Conservation (phyloP, 1,284 basidiomycete species). For the Melampsora americana region DNA sequence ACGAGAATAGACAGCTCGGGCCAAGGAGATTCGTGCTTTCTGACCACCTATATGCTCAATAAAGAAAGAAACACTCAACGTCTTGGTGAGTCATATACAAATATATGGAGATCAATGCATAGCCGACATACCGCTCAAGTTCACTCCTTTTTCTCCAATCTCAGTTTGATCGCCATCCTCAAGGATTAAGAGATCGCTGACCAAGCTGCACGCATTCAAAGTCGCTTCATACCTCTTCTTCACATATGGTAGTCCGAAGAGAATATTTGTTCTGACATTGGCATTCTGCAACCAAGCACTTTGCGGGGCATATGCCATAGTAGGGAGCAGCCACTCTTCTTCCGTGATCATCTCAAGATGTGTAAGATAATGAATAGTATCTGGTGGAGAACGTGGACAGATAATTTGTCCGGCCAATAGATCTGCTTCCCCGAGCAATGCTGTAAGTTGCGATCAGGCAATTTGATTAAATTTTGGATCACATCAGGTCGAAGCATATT, state of each 20-base stretch:
- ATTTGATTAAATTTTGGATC: slow-evolving; percentile 31
- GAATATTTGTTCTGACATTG: slow-evolving; percentile 87
- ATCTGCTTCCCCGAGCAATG: slow-evolving; percentile 3
- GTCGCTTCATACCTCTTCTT: slow-evolving; percentile 73
- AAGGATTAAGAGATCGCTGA: slow-evolving; percentile 78
- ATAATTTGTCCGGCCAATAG: slow-evolving; percentile 14
- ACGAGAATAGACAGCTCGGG: slow-evolving; percentile 83
- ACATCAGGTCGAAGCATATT: slow-evolving; percentile 43
- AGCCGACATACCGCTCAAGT: slow-evolving; percentile 45
- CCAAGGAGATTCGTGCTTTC: slow-evolving; percentile 68
- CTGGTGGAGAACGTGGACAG: slow-evolving; percentile 9
- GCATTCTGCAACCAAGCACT: slow-evolving; percentile 72
- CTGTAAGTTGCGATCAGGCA: slow-evolving; percentile 7
- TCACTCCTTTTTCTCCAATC: slow-evolving; percentile 69
- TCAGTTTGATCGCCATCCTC: slow-evolving; percentile 92
- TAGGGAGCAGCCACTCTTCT: slow-evolving; percentile 13
- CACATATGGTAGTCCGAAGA: slow-evolving; percentile 80
- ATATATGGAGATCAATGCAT: slow-evolving; percentile 47
- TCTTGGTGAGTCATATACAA: background rate
- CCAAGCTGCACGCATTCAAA: slow-evolving; percentile 71
- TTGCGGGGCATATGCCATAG: slow-evolving; percentile 83
- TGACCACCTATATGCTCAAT: slow-evolving; percentile 73
- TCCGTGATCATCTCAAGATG: background rate
- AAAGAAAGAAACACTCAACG: background rate
- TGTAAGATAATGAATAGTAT: slow-evolving; percentile 2